A percentile compares a stretch with the other conserved stretches of the same genome.
These are phyloP conservation scores for Schwanniomyces pseudopolymorphus DNA, from an alignment of 805 yeast genomes.

Conservation along the genomic window DNA sequence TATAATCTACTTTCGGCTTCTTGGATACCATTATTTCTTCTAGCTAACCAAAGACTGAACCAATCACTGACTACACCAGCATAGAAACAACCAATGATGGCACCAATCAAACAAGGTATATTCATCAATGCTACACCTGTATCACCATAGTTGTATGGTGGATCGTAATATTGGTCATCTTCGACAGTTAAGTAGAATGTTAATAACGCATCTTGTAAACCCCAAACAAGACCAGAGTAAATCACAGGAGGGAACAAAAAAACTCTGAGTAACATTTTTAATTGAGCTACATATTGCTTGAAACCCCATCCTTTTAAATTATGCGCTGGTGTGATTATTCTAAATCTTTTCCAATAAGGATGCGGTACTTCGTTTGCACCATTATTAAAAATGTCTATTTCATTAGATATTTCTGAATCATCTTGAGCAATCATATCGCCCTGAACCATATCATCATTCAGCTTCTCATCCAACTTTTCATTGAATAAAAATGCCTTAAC, in stretches of 20 bases:
- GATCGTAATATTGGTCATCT: conserved; percentile 33
- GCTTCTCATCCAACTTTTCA: not conserved
- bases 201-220: conserved; percentile 38
- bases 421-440: conserved; percentile 1
- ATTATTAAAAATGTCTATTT: conserved; percentile 42
- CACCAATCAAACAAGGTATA: conserved; percentile 39
- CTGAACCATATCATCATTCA: conserved; percentile 3
- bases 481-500: conserved; percentile 7
- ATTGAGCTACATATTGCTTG: conserved; percentile 39
- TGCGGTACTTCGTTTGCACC: conserved; percentile 27
- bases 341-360: conserved; percentile 29
- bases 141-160: conserved; percentile 34
- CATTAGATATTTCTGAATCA: conserved; percentile 20
- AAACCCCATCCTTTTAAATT: conserved; percentile 37
- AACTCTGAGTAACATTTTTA: conserved; percentile 31
- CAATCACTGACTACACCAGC: conserved; percentile 35
- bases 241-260: conserved; percentile 37
- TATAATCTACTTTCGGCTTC: conserved; percentile 40
- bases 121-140: conserved; percentile 41
- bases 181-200: conserved; percentile 40
- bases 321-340: conserved; percentile 34
- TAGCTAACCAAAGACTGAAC: conserved; percentile 38
- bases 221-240: conserved; percentile 40
- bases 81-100: conserved; percentile 36
- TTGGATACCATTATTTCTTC: conserved; percentile 32